Conservation (phyloP, 495 filamentous ascomycete species). For the Penicillium chermesinum region DNA sequence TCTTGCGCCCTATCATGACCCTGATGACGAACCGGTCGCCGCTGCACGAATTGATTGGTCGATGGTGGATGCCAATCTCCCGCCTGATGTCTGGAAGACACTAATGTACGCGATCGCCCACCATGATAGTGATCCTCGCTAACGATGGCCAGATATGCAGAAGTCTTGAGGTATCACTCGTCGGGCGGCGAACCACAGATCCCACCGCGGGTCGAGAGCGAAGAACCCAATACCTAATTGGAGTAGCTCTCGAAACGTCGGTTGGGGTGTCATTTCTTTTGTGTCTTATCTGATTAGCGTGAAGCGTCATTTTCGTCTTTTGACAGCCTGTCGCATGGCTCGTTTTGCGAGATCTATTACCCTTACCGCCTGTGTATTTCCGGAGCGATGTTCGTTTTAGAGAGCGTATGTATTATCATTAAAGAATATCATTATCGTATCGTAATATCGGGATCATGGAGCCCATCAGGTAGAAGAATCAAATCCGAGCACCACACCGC, state of each 20-base stretch:
- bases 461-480: neutral
- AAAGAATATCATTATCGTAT: neutral
- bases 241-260: no score
- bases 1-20: conserved; percentile 93
- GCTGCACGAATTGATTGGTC: conserved; percentile 98
- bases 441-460: neutral
- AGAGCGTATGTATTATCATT: neutral
- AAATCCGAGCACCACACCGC: neutral
- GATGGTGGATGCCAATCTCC: conserved; percentile 93
- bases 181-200: neutral
- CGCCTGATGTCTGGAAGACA: conserved; percentile 97
- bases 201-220: conserved; percentile 12
- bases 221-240: no score
- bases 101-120: conserved; percentile 71
- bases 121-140: neutral
- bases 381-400: conserved; percentile 29
- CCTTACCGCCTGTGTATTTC: no score
- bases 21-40: conserved; percentile 86
- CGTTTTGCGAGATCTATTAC: no score
- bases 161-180: conserved; percentile 82
- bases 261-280: no score
- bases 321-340: no score
- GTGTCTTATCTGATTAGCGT: no score
- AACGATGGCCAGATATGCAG: conserved; percentile 70
- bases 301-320: no score